A percentile compares a stretch with the other conserved stretches of the same genome.
phyloP scores from a whole-genome alignment of 441 rosid genomes.

The Populus hybrid region DNA sequence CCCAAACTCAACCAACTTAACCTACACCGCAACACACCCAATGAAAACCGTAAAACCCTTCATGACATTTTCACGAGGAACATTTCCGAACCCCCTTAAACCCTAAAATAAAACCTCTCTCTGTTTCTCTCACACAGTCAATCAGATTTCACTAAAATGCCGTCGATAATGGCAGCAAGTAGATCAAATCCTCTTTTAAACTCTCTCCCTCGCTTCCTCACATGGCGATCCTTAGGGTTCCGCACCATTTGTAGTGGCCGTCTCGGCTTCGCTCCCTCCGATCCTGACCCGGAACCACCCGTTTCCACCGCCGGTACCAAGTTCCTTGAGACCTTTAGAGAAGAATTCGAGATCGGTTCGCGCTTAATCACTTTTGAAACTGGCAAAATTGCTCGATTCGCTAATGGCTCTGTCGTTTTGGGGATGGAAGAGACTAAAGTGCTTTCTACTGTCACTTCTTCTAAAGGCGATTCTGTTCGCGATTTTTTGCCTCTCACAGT shows the following conservation, averaged over 20 bases:
- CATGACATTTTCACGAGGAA: background rate
- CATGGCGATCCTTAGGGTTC: slow-evolving; percentile 57
- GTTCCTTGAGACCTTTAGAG: slow-evolving; percentile 70
- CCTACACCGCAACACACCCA: background rate
- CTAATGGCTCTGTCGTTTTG: slow-evolving; percentile 84
- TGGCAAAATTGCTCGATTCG: slow-evolving; percentile 87
- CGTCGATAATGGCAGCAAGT: slow-evolving; percentile 36
- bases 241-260: slow-evolving; percentile 64
- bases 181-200: slow-evolving; percentile 46
- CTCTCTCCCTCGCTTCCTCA: slow-evolving; percentile 45
- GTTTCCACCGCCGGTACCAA: slow-evolving; percentile 49
- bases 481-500: slow-evolving; percentile 94
- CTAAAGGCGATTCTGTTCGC: slow-evolving; percentile 56
- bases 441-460: slow-evolving; percentile 73
- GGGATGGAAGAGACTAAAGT: slow-evolving; percentile 80
- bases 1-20: background rate
- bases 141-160: slow-evolving; percentile 31
- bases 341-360: slow-evolving; percentile 91
- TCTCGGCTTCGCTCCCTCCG: slow-evolving; percentile 55
- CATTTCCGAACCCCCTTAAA: slow-evolving; percentile 21
- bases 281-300: slow-evolving; percentile 21
- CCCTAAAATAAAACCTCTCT: slow-evolving; percentile 20
- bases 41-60: background rate
- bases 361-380: slow-evolving; percentile 70
- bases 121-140: slow-evolving; percentile 1